These are phyloP conservation scores for Iberis amara DNA, from an alignment of 441 rosid genomes.

Conservation along the genomic window DNA sequence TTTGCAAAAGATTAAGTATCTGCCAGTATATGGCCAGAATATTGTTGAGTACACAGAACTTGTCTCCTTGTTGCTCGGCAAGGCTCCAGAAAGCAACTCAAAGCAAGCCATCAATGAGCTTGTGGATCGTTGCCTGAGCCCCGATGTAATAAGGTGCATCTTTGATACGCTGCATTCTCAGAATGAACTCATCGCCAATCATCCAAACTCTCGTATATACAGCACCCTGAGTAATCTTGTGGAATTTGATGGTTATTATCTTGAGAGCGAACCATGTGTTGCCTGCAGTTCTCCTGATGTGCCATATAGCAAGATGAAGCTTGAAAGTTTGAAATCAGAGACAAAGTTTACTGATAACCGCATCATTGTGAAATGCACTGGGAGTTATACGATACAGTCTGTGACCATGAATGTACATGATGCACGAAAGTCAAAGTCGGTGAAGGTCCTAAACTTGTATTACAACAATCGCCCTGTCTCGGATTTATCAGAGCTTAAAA, in stretches of 20 bases:
- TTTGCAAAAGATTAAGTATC: constrained; percentile 64
- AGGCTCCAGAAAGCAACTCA: constrained; percentile 70
- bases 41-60: constrained; percentile 96
- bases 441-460: constrained; percentile 93
- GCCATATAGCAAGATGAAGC: constrained; percentile 97
- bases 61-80: constrained; percentile 78
- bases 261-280: constrained; percentile 99
- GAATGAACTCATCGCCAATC: constrained; percentile 98
- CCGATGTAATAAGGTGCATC: constrained; percentile 78
- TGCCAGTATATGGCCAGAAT: constrained; percentile 97
- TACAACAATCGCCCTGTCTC: constrained; percentile 98
- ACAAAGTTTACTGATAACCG: constrained; percentile 99
- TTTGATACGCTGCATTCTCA: constrained; percentile 93
- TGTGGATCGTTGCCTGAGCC: constrained; percentile 77
- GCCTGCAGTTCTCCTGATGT: constrained; percentile 99
- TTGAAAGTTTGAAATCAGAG: constrained; percentile 98
- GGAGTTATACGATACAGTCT: constrained; percentile 97
- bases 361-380: constrained; percentile 97
- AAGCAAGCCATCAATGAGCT: constrained; percentile 72
- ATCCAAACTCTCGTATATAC: constrained; percentile 98
- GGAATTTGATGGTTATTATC: constrained; percentile 99
- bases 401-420: constrained; percentile 99
- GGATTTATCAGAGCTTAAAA: constrained; percentile 97
- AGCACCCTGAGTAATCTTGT: constrained; percentile 92
- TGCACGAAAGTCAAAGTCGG: constrained; percentile 98